Evolutionary conservation across 441 rosid genomes (phyloP), one percentile per base, ranked within the genome.

Genomic region (Raphanus hybrid): DNA sequence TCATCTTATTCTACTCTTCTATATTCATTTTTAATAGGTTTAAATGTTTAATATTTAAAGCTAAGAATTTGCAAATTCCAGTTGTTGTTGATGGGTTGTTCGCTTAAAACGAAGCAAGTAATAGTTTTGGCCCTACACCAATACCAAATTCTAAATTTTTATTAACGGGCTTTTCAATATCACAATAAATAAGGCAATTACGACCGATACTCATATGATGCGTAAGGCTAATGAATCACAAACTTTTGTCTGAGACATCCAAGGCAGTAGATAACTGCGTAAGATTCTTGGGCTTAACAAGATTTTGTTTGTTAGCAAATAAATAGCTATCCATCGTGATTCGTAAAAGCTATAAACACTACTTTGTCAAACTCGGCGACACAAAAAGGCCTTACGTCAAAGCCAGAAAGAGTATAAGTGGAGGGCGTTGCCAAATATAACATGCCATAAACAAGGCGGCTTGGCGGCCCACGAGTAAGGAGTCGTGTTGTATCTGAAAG

Each of bases 401-500:
- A 43, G 18, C 68, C 50, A 62, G 62, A 63, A 32, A 9, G 18
- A 52, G 62, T 72, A 34, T 23, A 23, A 32, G 69, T 50, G 69
- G 61, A 70, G 52, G 34, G 14, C 69, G 64, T 63, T 62, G 27
- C 37, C 69, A 73, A 37, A 52, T 15, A 52, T 52, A 52, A 15
- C 20, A 52, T 52, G 57, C 57, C 20, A 52, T 52, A 52, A 52
- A 52, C 57, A 52, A 52, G 57, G 57, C 57, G 57, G 57, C 57
- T 52, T 14, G n/a, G 48, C 45, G 55, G 55, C 57, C 57, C 57
- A 52, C 57, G 57, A 52, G 7, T 2, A 18, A 14, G 18, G 18
- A 48, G 55, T n/a, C 55, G 55, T n/a, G 55, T 14, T 1, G 16
- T n/a, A 48, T 5, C 54, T 48, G 14, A 50, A 54, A 54, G 59